A percentile compares a stretch with the other conserved stretches of the same genome.
phyloP scores from a whole-genome alignment of 768 basidiomycete genomes.

The Leccinum incarnatum region DNA sequence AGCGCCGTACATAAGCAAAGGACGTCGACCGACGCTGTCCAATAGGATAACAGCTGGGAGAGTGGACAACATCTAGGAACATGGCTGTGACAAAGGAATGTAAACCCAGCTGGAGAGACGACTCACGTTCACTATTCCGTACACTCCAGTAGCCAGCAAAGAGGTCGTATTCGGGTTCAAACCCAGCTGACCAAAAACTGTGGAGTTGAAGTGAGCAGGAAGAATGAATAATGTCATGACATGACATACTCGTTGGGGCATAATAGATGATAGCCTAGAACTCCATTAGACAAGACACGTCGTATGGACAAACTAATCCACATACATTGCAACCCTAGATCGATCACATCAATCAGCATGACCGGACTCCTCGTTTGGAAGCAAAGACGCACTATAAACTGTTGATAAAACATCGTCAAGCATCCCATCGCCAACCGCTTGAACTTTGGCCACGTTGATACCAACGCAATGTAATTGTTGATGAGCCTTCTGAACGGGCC shows the following conservation, averaged over 20 bases:
- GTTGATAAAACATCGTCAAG: slow-evolving; percentile 33
- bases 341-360: background rate
- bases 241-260: slow-evolving; percentile 19
- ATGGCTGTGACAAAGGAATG: background rate
- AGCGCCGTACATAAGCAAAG: slow-evolving; percentile 39
- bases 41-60: slow-evolving; percentile 36
- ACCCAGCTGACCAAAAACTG: slow-evolving; percentile 42
- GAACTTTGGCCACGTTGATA: slow-evolving; percentile 32
- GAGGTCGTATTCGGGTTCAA: slow-evolving; percentile 40
- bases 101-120: background rate
- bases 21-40: slow-evolving; percentile 39
- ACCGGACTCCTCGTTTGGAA: background rate
- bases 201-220: slow-evolving; percentile 19
- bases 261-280: slow-evolving; percentile 31
- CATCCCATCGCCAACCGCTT: slow-evolving; percentile 30
- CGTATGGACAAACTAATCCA: background rate
- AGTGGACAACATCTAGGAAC: slow-evolving; percentile 32
- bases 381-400: slow-evolving; percentile 28
- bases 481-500: slow-evolving; percentile 13
- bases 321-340: slow-evolving; percentile 29
- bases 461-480: slow-evolving; percentile 25
- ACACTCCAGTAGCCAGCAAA: slow-evolving; percentile 41
- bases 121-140: slow-evolving; percentile 34
- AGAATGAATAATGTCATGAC: background rate
- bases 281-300: slow-evolving; percentile 4